These are phyloP conservation scores for Pythium biforme DNA, from an alignment of 352 stramenopile genomes.

Conservation along the genomic window DNA sequence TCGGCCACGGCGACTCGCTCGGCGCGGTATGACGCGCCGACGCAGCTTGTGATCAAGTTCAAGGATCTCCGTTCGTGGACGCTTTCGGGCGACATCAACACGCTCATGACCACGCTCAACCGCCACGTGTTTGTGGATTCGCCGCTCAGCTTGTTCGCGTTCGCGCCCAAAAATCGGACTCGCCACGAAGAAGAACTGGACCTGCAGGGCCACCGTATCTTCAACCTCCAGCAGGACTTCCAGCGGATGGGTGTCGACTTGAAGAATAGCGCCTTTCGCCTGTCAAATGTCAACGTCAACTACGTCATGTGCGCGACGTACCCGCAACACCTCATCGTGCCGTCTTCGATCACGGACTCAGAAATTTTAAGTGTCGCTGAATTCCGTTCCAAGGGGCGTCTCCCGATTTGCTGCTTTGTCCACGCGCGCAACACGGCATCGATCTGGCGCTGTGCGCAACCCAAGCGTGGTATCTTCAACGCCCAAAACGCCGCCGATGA, in stretches of 20 bases:
- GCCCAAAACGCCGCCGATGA: constrained; percentile 71
- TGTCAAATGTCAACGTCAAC: constrained; percentile 62
- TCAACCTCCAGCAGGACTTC: constrained; percentile 69
- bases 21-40: constrained; percentile 34
- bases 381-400: constrained; percentile 79
- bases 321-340: constrained; percentile 71
- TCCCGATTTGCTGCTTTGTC: constrained; percentile 84
- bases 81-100: constrained; percentile 54
- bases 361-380: constrained; percentile 65
- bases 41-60: constrained; percentile 75
- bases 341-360: constrained; percentile 52
- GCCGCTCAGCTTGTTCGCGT: constrained; percentile 69
- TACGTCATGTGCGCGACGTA: constrained; percentile 86
- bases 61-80: constrained; percentile 76
- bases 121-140: constrained; percentile 74
- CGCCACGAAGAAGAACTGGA: constrained; percentile 33
- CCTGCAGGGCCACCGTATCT: constrained; percentile 53
- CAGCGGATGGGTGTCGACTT: constrained; percentile 69
- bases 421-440: constrained; percentile 63
- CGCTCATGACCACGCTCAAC: constrained; percentile 70
- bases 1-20: constrained; percentile 29
- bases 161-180: constrained; percentile 20
- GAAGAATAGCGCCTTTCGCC: constrained; percentile 35
- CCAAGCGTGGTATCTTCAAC: constrained; percentile 83
- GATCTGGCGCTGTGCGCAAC: constrained; percentile 85